A percentile compares a stretch with the other conserved stretches of the same genome.
Conservation (phyloP, 1,284 basidiomycete genomes). For the Pholiota adiposa region DNA sequence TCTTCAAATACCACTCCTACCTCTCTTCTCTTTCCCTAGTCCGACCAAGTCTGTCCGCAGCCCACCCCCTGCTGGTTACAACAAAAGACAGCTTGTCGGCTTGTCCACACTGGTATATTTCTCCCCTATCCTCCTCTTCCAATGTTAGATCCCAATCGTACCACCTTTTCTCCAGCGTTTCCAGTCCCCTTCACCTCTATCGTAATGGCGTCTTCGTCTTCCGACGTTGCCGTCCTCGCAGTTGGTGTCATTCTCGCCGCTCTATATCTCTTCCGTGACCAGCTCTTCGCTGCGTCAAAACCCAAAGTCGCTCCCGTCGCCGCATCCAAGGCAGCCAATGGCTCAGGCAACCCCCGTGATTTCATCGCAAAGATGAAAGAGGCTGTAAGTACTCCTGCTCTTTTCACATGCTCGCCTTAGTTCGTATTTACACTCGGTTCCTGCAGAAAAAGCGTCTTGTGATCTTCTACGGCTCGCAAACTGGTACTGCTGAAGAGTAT, state of each 20-base stretch:
- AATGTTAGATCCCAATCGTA: constrained; percentile 39
- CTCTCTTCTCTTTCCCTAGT: constrained; percentile 25
- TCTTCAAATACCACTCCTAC: constrained; percentile 28
- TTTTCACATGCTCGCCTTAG: constrained; percentile 1
- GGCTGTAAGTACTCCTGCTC: constrained; percentile 59
- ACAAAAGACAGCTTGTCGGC: constrained; percentile 28
- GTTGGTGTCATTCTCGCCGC: constrained; percentile 75
- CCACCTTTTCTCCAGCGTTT: constrained; percentile 41
- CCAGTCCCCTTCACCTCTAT: constrained; percentile 37
- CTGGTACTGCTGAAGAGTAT: constrained; percentile 96
- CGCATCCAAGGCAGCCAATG: constrained; percentile 54
- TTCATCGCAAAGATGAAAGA: constrained; percentile 92
- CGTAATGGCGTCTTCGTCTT: constrained; percentile 55
- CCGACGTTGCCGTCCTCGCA: constrained; percentile 72
- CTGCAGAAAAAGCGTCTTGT: constrained; percentile 90
- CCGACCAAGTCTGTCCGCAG: constrained; percentile 19
- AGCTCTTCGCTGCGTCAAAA: constrained; percentile 66
- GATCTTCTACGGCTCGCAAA: constrained; percentile 97
- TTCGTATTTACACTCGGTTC: constrained; percentile 4
- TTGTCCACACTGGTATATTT: constrained; percentile 28
- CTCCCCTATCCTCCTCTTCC: constrained; percentile 25
- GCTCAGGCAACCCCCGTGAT: constrained; percentile 83
- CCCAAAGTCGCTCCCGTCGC: constrained; percentile 55
- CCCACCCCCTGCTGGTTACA: constrained; percentile 14
- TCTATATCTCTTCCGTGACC: constrained; percentile 80